phyloP scores from a whole-genome alignment of 2,329 filamentous ascomycete genomes.

The Plectosphaerella cucumerina region DNA sequence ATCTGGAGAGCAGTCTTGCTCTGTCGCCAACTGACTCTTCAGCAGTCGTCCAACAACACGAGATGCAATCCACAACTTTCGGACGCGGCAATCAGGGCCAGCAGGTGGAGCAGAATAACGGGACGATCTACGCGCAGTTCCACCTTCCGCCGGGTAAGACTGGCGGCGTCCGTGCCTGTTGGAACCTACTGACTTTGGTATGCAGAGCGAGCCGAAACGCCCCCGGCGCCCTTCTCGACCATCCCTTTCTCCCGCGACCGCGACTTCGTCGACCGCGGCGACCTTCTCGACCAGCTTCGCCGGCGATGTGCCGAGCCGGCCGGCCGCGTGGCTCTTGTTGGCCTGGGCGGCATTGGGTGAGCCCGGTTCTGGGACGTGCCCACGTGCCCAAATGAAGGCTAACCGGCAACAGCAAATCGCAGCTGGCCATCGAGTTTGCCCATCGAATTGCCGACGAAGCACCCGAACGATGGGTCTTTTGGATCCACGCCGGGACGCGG shows the following conservation, averaged over 20 bases:
- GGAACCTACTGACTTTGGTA: too few species aligned
- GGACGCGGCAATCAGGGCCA: too few species aligned
- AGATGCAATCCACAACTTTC: too few species aligned
- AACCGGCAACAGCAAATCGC: constrained; percentile 17
- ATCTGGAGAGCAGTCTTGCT: too few species aligned
- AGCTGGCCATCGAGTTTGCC: constrained; percentile 29
- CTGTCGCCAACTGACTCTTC: too few species aligned
- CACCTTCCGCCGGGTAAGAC: too few species aligned
- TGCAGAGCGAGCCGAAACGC: too few species aligned
- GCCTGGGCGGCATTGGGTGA: constrained; percentile 13
- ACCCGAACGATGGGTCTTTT: constrained; percentile 28
- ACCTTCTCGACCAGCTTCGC: background rate
- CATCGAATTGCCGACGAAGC: constrained; percentile 20
- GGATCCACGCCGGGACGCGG: constrained; percentile 25
- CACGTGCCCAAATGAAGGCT: background rate
- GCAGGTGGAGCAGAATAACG: too few species aligned
- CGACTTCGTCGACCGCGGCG: background rate
- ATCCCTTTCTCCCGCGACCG: background rate
- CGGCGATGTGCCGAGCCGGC: background rate
- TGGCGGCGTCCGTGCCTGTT: too few species aligned
- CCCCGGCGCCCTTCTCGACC: background rate
- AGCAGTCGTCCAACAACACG: too few species aligned
- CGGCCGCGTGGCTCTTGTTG: constrained; percentile 6
- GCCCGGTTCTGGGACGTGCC: background rate
- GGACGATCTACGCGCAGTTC: too few species aligned